Evolutionary conservation across 371 early-diverging fungal genomes (phyloP), one percentile per base, ranked within the genome.

Genomic region (Vittaforma corneae): DNA sequence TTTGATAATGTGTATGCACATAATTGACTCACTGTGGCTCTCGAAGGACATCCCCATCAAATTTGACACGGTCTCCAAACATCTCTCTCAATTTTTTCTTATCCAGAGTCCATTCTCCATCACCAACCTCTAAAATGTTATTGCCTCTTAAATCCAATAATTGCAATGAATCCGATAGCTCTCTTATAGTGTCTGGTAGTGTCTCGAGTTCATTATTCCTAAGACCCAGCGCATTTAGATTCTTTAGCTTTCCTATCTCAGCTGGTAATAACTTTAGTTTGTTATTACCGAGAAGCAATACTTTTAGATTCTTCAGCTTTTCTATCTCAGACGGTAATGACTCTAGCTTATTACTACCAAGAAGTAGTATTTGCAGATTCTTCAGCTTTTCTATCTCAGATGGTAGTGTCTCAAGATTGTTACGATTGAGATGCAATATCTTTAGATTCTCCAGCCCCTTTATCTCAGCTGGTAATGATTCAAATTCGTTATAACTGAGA

Each of bases 401-500:
- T n/a, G n/a, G n/a, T n/a, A n/a, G n/a, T n/a, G n/a, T n/a, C n/a
- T n/a, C n/a, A n/a, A n/a, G n/a, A n/a, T n/a, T n/a, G n/a, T n/a
- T n/a, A n/a, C n/a, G n/a, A n/a, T n/a, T n/a, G n/a, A n/a, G n/a
- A n/a, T n/a, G n/a, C n/a, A n/a, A n/a, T n/a, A n/a, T n/a, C n/a
- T n/a, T n/a, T n/a, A n/a, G n/a, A n/a, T n/a, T n/a, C n/a, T n/a
- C n/a, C n/a, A n/a, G n/a, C n/a, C n/a, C n/a, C n/a, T n/a, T n/a
- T n/a, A n/a, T n/a, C n/a, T n/a, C n/a, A n/a, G n/a, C n/a, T n/a
- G 76, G 78, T 22, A 79, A 35, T 32, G 42, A 51, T 40, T 11
- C 48, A 24, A 78, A 51, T 35, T 53, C 40, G 71, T 85, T 85
- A 45, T 79, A 70, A 35, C 81, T 77, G 0, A 86, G 68, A 16